Evolutionary conservation across 192 early-diverging fungal species (phyloP), one percentile per base, ranked within the genome.

Genomic region (Entomortierella beljakovae): DNA sequence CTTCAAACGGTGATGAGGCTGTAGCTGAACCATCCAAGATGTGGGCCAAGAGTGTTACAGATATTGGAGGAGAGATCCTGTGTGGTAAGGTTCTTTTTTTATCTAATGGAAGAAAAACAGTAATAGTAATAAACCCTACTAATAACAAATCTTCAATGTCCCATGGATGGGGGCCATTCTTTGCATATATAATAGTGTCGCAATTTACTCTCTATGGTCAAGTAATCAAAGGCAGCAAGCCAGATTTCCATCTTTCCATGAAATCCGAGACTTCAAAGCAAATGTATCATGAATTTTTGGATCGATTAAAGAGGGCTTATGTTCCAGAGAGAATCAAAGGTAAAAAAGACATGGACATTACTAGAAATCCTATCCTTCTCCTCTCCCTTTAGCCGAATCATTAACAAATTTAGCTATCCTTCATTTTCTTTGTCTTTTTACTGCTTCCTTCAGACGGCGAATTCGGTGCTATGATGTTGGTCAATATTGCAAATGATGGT

Each of bases 391-490:
- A 6, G 22, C 8, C 25, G 62, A 15, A 16, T 16, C 46, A 40
- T 38, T 18, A 9, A 28, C n/a, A 25, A 42, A n/a, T n/a, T n/a
- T n/a, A n/a, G n/a, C n/a, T n/a, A n/a, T n/a, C n/a, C 50, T 10
- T 43, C 62, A 46, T 22, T 56, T 46, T 58, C 32, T 28, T 29
- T 31, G 23, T 25, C 31, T 81, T 6, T 26, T 25, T 33, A 6
- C 50, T 48, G 22, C 28, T 62, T 29, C 35, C 28, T 0, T n/a
- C 38, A 92, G 93, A 90, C 82, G 97, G 96, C 6, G 86, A 88
- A 61, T 99, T 99, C 84, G 96, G 96, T 3, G 97, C 94, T 6
- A 99, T 98, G 97, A 99, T 99, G 97, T 68, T 89, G 49, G 97
- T 99, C 23, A 85, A 85, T 15, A 85, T 96, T 79, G 86, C 90